Percentiles rank a stretch among this genome's conserved stretches.
Evolutionary conservation across 768 basidiomycete genomes (phyloP).

Genomic region (Pleurotus tuber-regium): DNA sequence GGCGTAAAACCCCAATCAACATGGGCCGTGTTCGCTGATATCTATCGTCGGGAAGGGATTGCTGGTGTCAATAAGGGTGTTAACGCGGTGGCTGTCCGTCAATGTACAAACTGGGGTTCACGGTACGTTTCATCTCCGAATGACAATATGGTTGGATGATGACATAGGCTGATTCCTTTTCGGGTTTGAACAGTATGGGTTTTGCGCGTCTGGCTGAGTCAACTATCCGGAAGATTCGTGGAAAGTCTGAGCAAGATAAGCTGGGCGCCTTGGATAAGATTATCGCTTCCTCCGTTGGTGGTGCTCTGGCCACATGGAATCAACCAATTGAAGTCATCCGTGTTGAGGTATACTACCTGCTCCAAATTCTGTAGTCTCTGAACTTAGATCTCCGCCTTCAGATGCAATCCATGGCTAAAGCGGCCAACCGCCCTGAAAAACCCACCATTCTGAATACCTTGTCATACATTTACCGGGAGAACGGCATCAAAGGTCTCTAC

Average conservation of each 20-base stretch:
- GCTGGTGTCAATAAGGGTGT: constrained; percentile 99
- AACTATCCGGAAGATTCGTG: constrained; percentile 71
- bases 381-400: constrained; percentile 30
- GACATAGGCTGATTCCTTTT: not conserved
- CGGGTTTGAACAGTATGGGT: constrained; percentile 69
- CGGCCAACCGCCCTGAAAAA: constrained; percentile 82
- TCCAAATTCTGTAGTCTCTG: not conserved
- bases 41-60: constrained; percentile 90
- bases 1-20: constrained; percentile 90
- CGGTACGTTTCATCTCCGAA: constrained; percentile 47
- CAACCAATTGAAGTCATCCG: constrained; percentile 98
- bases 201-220: constrained; percentile 91
- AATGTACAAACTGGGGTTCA: constrained; percentile 93
- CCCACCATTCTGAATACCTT: constrained; percentile 90
- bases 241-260: constrained; percentile 74
- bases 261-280: constrained; percentile 85
- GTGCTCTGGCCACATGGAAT: constrained; percentile 98
- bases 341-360: constrained; percentile 67
- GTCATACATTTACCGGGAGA: constrained; percentile 93
- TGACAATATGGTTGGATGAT: not conserved
- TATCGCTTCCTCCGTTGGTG: constrained; percentile 81
- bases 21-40: constrained; percentile 92
- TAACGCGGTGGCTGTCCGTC: constrained; percentile 89
- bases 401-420: constrained; percentile 99
- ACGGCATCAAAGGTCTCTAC: constrained; percentile 95